A percentile compares a stretch with the other conserved stretches of the same genome.
Conservation (phyloP, 345 rosid genomes). For the Mercurialis annua region DNA sequence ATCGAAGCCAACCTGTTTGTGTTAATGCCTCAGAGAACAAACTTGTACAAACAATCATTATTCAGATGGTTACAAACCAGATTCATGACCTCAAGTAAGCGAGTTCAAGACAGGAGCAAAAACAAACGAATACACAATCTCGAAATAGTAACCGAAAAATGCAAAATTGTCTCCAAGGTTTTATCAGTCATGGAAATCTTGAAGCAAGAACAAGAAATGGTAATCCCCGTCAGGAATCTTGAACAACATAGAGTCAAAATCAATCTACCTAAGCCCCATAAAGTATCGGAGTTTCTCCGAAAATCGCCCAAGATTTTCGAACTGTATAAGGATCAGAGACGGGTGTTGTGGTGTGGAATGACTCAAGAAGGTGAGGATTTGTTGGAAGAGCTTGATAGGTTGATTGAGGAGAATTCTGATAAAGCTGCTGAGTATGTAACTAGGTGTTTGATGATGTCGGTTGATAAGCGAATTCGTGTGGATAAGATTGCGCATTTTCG, state of each 20-base stretch:
- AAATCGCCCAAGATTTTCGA: slow-evolving; percentile 79
- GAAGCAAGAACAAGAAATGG: slow-evolving; percentile 70
- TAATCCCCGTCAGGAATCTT: slow-evolving; percentile 50
- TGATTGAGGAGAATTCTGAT: slow-evolving; percentile 57
- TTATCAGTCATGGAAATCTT: slow-evolving; percentile 59
- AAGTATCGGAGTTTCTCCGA: slow-evolving; percentile 55
- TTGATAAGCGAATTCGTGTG: slow-evolving; percentile 50
- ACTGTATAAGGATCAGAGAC: slow-evolving; percentile 68
- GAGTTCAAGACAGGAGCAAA: slow-evolving; percentile 74
- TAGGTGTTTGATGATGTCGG: slow-evolving; percentile 79
- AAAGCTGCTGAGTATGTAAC: slow-evolving; percentile 73
- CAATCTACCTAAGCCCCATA: slow-evolving; percentile 65
- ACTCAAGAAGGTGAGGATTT: slow-evolving; percentile 56
- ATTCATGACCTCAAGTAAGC: slow-evolving; percentile 70
- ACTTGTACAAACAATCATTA: slow-evolving; percentile 11
- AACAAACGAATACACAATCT: slow-evolving; percentile 66
- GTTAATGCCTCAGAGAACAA: slow-evolving; percentile 37
- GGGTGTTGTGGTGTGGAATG: slow-evolving; percentile 79
- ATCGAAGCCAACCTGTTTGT: slow-evolving; percentile 32
- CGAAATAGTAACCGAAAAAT: slow-evolving; percentile 69
- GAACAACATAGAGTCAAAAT: slow-evolving; percentile 52
- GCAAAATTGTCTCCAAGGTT: slow-evolving; percentile 60
- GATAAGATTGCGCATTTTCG: slow-evolving; percentile 72
- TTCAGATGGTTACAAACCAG: slow-evolving; percentile 38
- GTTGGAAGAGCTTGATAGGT: slow-evolving; percentile 53